Base-by-base conservation (phyloP, 2,329 filamentous ascomycete genomes). In the Diaporthe aspalathi region DNA sequence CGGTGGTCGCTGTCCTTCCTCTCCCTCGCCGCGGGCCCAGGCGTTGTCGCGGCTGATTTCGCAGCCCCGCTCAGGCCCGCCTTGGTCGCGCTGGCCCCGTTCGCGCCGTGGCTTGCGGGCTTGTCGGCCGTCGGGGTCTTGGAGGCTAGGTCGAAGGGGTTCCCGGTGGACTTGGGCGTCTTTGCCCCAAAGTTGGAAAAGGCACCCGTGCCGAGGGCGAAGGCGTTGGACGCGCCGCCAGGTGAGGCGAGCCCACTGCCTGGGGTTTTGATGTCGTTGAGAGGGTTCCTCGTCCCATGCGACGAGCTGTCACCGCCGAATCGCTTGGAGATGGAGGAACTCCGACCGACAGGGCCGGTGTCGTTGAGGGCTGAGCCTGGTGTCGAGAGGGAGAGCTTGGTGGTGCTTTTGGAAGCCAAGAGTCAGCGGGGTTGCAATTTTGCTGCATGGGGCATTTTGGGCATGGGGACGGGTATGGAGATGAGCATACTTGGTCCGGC, bases 131-230 rank as follows among this genome's bases (percentile, higher is more conserved):
- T 81, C n/a, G 88, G 86, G 65, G 88, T 85, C 74, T 89, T 87
- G 72, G 90, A 89, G 75, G 90, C 90, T 75, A 92, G 88, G 75
- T 98, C 95, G 81, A 97, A 93, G 17, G 92, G 90, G 74, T 93
- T 92, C 65, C 92, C 93, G 11, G 92, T 88, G 57, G 93, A 91
- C 85, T 98, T 98, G 67, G 94, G 93, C 2, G 94, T 95, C 85
- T 97, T 97, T 43, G 89, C 88, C 29, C 95, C 95, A 81, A 97
- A 97, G n/a, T 95, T 97, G 49, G 95, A 95, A 81, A 99, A 99
- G 69, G 96, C 96, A 76, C 96, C 96, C 22, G 94, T 97, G 50
- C 96, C 96, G 73, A 99, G 86, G 65, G 94, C 95, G 83, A 99
- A 99, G 71, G 95, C 95, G 78, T 92, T 95, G 22, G 94, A 94